Base-by-base conservation (phyloP, 805 yeast species). In the Candida yuanshanica region DNA sequence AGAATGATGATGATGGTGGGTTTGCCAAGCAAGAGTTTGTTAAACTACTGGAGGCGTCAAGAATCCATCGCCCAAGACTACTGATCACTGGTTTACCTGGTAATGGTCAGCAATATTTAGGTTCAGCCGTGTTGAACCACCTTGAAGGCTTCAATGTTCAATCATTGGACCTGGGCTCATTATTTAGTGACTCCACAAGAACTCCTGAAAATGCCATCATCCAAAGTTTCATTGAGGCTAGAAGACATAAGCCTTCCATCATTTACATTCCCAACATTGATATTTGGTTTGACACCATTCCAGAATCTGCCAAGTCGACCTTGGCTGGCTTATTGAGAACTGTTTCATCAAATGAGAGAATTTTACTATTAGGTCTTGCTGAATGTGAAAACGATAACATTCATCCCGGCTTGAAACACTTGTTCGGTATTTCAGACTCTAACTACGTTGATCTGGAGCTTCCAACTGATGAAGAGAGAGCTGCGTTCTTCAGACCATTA, bases 101-200 rank as follows among this genome's bases (percentile, higher is more conserved):
- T 0, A 76, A 76, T 60, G 99, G 98, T 1, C 96, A 90, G 54
- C 83, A 79, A 48, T 89, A 91, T 58, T 58, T 93, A 8, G 83
- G 89, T 4, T 71, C 89, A 2, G 96, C 98, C 0, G 68, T 90
- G 9, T 66, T 91, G 39, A 83, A 88, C 53, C 72, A 79, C 49
- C 65, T 93, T 38, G 99, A 93, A 63, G 95, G 96, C 0, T 87
- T 82, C 53, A 91, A 88, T 55, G 81, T 88, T 12, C 97, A 93
- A 58, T 76, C 84, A 1, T 68, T 93, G 33, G 99, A 93, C 57
- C 65, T 93, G 43, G 84, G 89, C 2, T 71, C 81, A 7, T 58
- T 93, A 41, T 79, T 80, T 47, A 78, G 88, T 12, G 97, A 91
- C 52, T 70, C 91, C 7, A 77, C 88, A 0, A 68, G 86, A 52